Percentiles rank a stretch among this genome's conserved stretches.
These are phyloP conservation scores for Earliella scabrosa DNA, from an alignment of 1,284 basidiomycete genomes.

Conservation along the genomic window DNA sequence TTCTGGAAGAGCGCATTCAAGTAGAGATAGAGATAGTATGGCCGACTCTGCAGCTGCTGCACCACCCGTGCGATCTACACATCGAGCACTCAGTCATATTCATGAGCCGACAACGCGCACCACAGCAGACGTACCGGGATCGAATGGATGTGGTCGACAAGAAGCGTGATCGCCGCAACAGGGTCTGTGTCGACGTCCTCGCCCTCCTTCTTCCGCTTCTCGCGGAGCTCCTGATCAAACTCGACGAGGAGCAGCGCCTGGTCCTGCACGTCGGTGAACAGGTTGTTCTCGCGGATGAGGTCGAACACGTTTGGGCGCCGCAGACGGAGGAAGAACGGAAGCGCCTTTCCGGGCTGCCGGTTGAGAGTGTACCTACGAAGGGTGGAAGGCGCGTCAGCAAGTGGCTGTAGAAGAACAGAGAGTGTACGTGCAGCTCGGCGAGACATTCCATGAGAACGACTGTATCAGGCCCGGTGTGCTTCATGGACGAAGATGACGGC, in stretches of 20 bases:
- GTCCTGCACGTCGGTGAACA: constrained; percentile 95
- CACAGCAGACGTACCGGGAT: constrained; percentile 74
- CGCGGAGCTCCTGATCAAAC: constrained; percentile 89
- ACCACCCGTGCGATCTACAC: constrained; percentile 85
- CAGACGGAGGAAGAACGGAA: constrained; percentile 88
- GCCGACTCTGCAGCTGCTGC: constrained; percentile 79
- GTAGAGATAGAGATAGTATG: constrained; percentile 91
- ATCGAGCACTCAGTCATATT: background rate
- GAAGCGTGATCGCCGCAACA: constrained; percentile 80
- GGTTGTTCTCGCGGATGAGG: constrained; percentile 91
- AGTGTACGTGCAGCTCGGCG: constrained; percentile 76
- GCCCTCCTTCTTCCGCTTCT: constrained; percentile 53
- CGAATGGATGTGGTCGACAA: constrained; percentile 95
- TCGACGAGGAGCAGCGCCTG: constrained; percentile 92
- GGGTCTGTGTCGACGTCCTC: constrained; percentile 43
- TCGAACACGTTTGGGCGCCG: constrained; percentile 92
- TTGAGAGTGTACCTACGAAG: constrained; percentile 75
- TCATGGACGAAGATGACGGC: constrained; percentile 52
- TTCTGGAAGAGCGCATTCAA: constrained; percentile 90
- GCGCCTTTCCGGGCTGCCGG: constrained; percentile 91
- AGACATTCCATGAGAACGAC: constrained; percentile 87
- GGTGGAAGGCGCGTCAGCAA: background rate
- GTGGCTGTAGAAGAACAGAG: background rate
- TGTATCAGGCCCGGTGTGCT: constrained; percentile 43
- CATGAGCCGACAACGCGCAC: background rate